Base-by-base conservation (phyloP, 2,329 filamentous ascomycete species). In the Beauveria scarabaeidicola region DNA sequence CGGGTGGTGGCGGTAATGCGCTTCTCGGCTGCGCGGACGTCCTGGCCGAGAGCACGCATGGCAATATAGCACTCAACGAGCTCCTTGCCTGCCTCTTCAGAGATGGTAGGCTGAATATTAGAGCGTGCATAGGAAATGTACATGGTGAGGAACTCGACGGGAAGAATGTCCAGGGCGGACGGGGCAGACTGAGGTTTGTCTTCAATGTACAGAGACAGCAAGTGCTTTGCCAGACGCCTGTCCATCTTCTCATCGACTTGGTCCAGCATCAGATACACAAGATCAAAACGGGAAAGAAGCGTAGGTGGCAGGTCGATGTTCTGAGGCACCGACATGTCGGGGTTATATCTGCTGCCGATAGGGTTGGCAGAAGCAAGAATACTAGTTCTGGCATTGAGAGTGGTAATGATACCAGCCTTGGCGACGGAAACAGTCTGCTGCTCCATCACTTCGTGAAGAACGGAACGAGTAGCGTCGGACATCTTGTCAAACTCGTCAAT, bases 281-380 rank as follows among this genome's bases (percentile, higher is more conserved):
- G 79, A 72, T 99, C 94, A 71, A 99, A 99, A 79, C 94, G 88
- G 5, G 92, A 97, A 56, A 99, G 83, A 7, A 99, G 81, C 0
- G 94, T 99, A 0, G 94, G 94, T 0, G 94, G 94, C 9, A 99
- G 84, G 69, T 99, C 94, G 67, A 99, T 99, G 73, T 99, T 99
- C 69, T 97, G 92, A 3, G 94, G 94, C 15, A 99, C 94, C 0
- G 94, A 92, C 25, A 99, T 77, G 68, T 96, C 93, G 3, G 91
- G 89, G 73, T 99, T 97, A 77, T 99, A 99, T 70, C 95, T 92
- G 76, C 91, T 96, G 67, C 94, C 94, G 65, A 99, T 97, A 1
- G 94, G 94, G 71, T 99, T 99, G 73, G 94, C 94, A 11, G 93
- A 97, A 17, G 94, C 94, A 32, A 99, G 84, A 69, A 99, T 97